Conservation (phyloP, 2,329 filamentous ascomycete species). For the Diaporthe sp. region DNA sequence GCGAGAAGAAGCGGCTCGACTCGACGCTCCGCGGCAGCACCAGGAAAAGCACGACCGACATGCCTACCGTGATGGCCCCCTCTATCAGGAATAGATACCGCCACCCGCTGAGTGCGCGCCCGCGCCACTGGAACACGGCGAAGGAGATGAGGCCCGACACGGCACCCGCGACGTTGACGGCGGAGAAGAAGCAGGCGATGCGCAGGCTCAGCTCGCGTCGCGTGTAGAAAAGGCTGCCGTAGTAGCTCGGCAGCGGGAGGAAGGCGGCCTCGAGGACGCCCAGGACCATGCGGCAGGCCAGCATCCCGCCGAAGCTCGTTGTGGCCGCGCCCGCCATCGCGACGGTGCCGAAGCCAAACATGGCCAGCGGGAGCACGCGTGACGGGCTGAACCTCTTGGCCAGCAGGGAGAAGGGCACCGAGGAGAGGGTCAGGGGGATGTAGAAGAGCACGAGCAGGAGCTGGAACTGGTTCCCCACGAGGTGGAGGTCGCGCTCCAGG, state of each 20-base stretch:
- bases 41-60: conserved; percentile 43
- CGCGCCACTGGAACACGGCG: conserved; percentile 46
- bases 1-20: conserved; percentile 45
- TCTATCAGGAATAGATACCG: conserved; percentile 50
- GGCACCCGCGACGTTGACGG: conserved; percentile 47
- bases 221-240: conserved; percentile 48
- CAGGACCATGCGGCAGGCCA: conserved; percentile 45
- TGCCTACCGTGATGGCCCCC: conserved; percentile 45
- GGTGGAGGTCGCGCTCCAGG: conserved; percentile 48
- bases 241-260: conserved; percentile 47
- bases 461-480: conserved; percentile 50
- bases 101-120: conserved; percentile 44
- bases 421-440: conserved; percentile 49
- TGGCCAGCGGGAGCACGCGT: conserved; percentile 48
- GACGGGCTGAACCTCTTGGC: conserved; percentile 48
- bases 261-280: conserved; percentile 48
- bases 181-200: conserved; percentile 42
- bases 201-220: conserved; percentile 42
- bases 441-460: conserved; percentile 52
- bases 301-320: conserved; percentile 45
- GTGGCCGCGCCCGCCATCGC: conserved; percentile 45
- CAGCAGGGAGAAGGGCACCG: conserved; percentile 47
- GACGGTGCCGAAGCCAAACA: conserved; percentile 47
- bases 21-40: conserved; percentile 45
- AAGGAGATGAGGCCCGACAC: conserved; percentile 47